Conservation (phyloP, 2,329 filamentous ascomycete genomes). For the Stagonosporopsis cucurbitacearum region DNA sequence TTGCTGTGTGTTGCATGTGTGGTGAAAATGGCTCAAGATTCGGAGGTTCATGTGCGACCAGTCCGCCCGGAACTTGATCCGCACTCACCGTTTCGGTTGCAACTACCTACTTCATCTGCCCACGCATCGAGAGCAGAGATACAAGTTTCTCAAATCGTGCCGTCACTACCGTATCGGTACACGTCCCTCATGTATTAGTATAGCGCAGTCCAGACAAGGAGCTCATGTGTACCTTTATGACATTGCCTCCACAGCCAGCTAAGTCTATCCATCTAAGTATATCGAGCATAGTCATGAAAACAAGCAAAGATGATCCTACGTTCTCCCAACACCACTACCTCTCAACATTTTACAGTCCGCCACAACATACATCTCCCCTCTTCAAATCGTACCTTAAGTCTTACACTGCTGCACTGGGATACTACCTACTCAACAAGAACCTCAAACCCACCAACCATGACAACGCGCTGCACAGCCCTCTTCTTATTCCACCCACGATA, state of each 20-base stretch:
- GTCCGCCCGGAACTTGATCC: not conserved
- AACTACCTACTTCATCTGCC: not conserved
- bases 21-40: not conserved
- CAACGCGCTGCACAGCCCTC: constrained; percentile 9
- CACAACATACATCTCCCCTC: not conserved
- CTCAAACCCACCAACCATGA: constrained; percentile 11
- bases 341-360: not conserved
- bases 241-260: not conserved
- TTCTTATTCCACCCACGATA: constrained; percentile 24
- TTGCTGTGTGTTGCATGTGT: not conserved
- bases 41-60: not conserved
- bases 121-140: not conserved
- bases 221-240: not conserved
- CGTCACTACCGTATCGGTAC: not conserved
- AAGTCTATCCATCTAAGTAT: constrained; percentile 4
- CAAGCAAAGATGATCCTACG: not conserved
- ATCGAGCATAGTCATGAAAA: not conserved
- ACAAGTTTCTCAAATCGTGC: no score
- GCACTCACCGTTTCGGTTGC: not conserved
- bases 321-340: not conserved
- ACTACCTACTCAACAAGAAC: constrained; percentile 10
- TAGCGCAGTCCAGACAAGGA: no score
- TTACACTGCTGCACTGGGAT: not conserved
- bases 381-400: not conserved
- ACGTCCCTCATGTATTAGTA: no score